phyloP scores from a whole-genome alignment of 2,329 filamentous ascomycete species.

The Mollisiaceae sp. region DNA sequence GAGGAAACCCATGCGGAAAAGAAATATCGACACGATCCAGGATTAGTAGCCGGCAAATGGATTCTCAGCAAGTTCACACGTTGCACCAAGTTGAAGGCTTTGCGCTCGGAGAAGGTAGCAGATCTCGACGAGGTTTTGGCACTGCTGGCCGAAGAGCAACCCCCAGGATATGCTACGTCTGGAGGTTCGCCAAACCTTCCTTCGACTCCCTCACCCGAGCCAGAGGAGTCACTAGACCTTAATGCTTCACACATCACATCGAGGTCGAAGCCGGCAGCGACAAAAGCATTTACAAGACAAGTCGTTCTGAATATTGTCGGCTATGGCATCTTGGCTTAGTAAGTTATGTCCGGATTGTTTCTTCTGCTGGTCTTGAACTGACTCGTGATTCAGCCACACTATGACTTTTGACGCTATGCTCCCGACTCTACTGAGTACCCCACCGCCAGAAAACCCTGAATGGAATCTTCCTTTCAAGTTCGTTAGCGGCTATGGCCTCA shows the following conservation, averaged over 20 bases:
- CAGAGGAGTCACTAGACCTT: slow-evolving; percentile 47
- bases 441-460: slow-evolving; percentile 47
- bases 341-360: slow-evolving; percentile 51
- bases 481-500: slow-evolving; percentile 81
- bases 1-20: slow-evolving; percentile 92
- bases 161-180: slow-evolving; percentile 71
- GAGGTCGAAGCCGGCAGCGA: slow-evolving; percentile 47
- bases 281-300: slow-evolving; percentile 78
- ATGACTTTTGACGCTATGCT: slow-evolving; percentile 96
- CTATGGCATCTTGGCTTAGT: slow-evolving; percentile 95
- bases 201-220: slow-evolving; percentile 43
- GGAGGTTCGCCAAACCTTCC: slow-evolving; percentile 59
- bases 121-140: slow-evolving; percentile 53
- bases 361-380: slow-evolving; percentile 26
- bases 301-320: slow-evolving; percentile 87
- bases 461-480: slow-evolving; percentile 84
- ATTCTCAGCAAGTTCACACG: slow-evolving; percentile 53
- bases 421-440: slow-evolving; percentile 75
- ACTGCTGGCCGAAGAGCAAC: slow-evolving; percentile 65
- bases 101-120: slow-evolving; percentile 45
- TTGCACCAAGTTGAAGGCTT: slow-evolving; percentile 41
- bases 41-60: slow-evolving; percentile 77
- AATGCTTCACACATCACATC: slow-evolving; percentile 35
- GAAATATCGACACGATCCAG: slow-evolving; percentile 76
- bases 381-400: slow-evolving; percentile 71